Evolutionary conservation across 495 filamentous ascomycete species (phyloP).

Genomic region (Xylaria longipes): DNA sequence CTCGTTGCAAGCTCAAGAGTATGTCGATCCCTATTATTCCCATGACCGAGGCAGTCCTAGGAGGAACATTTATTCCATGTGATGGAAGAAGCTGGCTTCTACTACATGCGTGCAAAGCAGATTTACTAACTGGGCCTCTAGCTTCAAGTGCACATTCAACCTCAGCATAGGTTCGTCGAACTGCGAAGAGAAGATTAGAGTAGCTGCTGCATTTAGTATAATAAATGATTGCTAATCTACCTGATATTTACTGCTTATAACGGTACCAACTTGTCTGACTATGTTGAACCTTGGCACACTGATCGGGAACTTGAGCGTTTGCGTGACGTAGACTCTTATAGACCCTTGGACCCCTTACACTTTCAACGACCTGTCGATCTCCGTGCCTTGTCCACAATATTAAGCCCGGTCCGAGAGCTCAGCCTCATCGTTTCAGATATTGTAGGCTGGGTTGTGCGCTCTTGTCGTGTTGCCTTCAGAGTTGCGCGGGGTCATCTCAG

Average conservation of each 20-base stretch:
- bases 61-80: neutral
- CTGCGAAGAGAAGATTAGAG: neutral
- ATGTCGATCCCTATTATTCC: neutral
- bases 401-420: neutral
- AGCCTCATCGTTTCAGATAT: neutral
- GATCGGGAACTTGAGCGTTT: neutral
- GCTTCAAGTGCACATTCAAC: neutral
- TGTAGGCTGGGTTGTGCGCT: neutral
- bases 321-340: neutral
- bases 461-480: neutral
- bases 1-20: neutral
- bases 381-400: neutral
- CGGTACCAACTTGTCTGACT: neutral
- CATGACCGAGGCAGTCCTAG: neutral
- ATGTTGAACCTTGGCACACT: neutral
- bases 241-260: neutral
- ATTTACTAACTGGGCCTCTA: neutral
- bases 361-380: slow-evolving; percentile 1
- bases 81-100: neutral
- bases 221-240: neutral
- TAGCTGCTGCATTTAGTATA: neutral
- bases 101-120: neutral
- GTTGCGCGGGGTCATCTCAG: neutral
- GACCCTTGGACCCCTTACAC: neutral
- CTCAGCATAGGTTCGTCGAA: neutral